Evolutionary conservation across 192 early-diverging fungal genomes (phyloP), one percentile per base, ranked within the genome.

Genomic region (Backusella liffmaniae): DNA sequence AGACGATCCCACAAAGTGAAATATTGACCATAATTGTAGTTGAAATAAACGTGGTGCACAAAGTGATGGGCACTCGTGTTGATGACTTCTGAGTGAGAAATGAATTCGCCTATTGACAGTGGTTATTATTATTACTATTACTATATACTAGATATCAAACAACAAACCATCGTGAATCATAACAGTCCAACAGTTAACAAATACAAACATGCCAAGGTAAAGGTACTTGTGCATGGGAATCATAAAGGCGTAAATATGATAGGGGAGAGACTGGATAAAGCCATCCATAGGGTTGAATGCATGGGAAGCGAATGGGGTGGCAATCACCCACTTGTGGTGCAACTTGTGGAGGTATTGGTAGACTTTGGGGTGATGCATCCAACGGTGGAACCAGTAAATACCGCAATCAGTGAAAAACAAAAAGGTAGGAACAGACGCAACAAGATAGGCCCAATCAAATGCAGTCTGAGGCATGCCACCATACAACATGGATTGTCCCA

Each of bases 11-110:
- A 99, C 13, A 99, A 73, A 10, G 97, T 99, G 23, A 94, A 95
- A 84, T 97, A 99, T 86, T 99, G 97, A 2, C 97, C 97, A 79
- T 96, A 99, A 88, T 99, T 99, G 90, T 98, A 99, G 88, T 98
- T 97, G 83, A 99, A 99, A 85, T 99, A 96, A 62, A 97, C 78
- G 78, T 99, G 98, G 78, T 99, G 98, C 46, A 99, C 91, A 21
- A 95, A 91, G 80, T 99, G 98, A 78, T 99, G 98, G 10, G 98
- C 98, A 1, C 94, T 91, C n/a, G 92, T 90, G 79, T 98, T 98
- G 76, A 98, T 88, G 65, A 91, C 79, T 0, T 88, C 75, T 69
- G 90, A 88, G 67, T 83, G 85, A 13, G 91, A 82, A 15, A 96
- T 73, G 71, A 93, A 96, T 56, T 91, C 90, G 32, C 94, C 84